Base-by-base conservation (phyloP, 1,284 basidiomycete genomes). In the Fomitopsis betulina region DNA sequence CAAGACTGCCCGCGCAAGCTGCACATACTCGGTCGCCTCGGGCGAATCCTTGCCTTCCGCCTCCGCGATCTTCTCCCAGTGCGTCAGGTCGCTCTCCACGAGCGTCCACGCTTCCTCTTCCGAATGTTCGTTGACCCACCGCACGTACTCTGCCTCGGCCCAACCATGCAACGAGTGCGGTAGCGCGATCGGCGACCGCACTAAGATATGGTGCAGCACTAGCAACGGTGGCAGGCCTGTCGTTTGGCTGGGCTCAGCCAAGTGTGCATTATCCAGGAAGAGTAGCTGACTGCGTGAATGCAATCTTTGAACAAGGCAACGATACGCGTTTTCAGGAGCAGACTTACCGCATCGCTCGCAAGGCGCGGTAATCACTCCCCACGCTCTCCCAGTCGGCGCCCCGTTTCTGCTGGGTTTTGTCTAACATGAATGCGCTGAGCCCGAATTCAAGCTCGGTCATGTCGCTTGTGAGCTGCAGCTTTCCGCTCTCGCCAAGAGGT, bases 371-470 rank as follows among this genome's bases (percentile, higher is more conserved):
- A 62, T 94, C 92, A 27, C 89, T 87, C 0, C 91, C 91, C 3
- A 93, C 80, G 30, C 75, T 79, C 59, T 91, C 87, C 49, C 94
- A 76, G 64, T 82, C 84, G 13, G 83, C 79, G 1, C 84, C 82
- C 3, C 85, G 82, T 65, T 85, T 84, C 62, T 83, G 53, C 30
- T 59, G 82, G 8, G 76, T 70, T 43, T 81, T 77, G 65, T 87
- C 79, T 53, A 77, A 78, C 67, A 94, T 77, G 68, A 96, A 92
- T 2, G 89, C 84, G 64, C 85, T 89, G 55, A 96, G 72, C 0
- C 89, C 86, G 71, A 98, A 96, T 74, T 98, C 96, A 55, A 98
- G 81, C 71, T 95, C 92, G 0, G 96, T 91, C 93, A 97, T 96
- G 71, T 98, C 96, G 55, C 87, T 91, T 56, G 94, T 93, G 60